phyloP scores from a whole-genome alignment of 2,329 filamentous ascomycete genomes.

The Diplocarpon rosae region DNA sequence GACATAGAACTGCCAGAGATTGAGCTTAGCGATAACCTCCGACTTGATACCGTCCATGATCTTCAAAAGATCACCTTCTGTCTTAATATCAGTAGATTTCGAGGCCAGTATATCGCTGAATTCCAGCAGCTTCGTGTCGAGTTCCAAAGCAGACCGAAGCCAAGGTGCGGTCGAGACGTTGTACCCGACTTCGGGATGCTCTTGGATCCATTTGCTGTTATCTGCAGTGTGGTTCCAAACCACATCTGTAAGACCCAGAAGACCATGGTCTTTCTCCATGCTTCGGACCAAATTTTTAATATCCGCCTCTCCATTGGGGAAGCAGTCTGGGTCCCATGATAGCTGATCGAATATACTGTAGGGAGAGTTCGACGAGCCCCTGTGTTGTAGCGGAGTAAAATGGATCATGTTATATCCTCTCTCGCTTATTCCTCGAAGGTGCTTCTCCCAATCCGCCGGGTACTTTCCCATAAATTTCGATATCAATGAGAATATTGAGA shows the following conservation, averaged over 20 bases:
- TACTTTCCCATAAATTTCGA: conserved; percentile 98
- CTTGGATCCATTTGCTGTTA: conserved; percentile 87
- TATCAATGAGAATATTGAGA: conserved; percentile 87
- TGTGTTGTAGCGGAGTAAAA: conserved; percentile 85
- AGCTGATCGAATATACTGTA: conserved; percentile 95
- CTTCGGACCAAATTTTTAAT: conserved; percentile 64
- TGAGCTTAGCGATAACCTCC: conserved; percentile 64
- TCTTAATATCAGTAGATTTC: conserved; percentile 60
- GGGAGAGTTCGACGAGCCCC: conserved; percentile 86
- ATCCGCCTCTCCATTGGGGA: conserved; percentile 77
- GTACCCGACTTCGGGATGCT: conserved; percentile 93
- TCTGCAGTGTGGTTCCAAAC: conserved; percentile 97
- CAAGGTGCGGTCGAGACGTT: conserved; percentile 83
- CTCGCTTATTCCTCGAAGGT: conserved; percentile 76
- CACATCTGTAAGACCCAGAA: conserved; percentile 87
- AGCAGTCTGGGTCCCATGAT: conserved; percentile 69
- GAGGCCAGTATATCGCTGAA: conserved; percentile 51
- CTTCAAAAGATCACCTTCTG: conserved; percentile 58
- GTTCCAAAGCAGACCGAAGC: conserved; percentile 59
- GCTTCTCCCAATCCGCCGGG: conserved; percentile 79
- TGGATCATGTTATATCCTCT: conserved; percentile 98
- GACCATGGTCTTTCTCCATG: conserved; percentile 73
- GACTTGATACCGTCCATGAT: conserved; percentile 80
- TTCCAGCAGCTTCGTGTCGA: conserved; percentile 63
- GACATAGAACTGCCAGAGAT: conserved; percentile 89